phyloP scores from a whole-genome alignment of 2,329 filamentous ascomycete genomes.

The Aspergillus texensis region DNA sequence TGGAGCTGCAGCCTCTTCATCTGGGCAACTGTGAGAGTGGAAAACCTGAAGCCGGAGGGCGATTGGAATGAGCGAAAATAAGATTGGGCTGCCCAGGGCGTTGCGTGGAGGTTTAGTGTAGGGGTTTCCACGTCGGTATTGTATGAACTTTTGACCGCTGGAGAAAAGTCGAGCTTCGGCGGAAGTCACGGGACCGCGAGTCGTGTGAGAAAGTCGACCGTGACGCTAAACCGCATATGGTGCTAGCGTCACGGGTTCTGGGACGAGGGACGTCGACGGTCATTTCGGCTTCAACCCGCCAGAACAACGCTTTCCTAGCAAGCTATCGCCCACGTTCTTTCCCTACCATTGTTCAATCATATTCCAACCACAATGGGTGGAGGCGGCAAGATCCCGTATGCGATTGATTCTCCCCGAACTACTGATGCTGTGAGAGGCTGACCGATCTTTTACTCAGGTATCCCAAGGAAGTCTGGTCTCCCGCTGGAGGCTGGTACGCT shows the following conservation, averaged over 20 bases:
- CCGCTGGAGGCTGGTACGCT: slow-evolving; percentile 94
- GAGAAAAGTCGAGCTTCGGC: slow-evolving; percentile 43
- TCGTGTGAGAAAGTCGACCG: slow-evolving; percentile 31
- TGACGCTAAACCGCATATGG: slow-evolving; percentile 32
- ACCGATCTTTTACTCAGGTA: slow-evolving; percentile 61
- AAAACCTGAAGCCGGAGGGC: slow-evolving; percentile 8
- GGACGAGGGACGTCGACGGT: slow-evolving; percentile 33
- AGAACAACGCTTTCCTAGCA: slow-evolving; percentile 25
- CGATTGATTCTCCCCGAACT: slow-evolving; percentile 35
- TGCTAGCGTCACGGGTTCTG: slow-evolving; percentile 29
- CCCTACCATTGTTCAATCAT: slow-evolving; percentile 26
- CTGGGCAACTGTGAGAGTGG: slow-evolving; percentile 31
- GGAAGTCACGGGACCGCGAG: slow-evolving; percentile 40
- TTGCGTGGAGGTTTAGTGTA: slow-evolving; percentile 16
- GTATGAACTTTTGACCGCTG: slow-evolving; percentile 27
- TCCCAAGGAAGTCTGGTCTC: slow-evolving; percentile 99
- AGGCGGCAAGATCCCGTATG: slow-evolving; percentile 75
- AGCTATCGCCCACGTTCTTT: slow-evolving; percentile 26
- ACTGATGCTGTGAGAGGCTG: slow-evolving; percentile 19
- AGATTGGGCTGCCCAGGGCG: slow-evolving; percentile 23
- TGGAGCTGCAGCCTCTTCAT: slow-evolving; percentile 57
- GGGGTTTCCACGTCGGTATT: slow-evolving; percentile 13
- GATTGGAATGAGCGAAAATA: slow-evolving; percentile 13
- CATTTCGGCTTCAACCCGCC: slow-evolving; percentile 34
- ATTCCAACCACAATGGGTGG: slow-evolving; percentile 62